Conservation (phyloP, 306 rosid genomes). For the Vachellia collinsii region DNA sequence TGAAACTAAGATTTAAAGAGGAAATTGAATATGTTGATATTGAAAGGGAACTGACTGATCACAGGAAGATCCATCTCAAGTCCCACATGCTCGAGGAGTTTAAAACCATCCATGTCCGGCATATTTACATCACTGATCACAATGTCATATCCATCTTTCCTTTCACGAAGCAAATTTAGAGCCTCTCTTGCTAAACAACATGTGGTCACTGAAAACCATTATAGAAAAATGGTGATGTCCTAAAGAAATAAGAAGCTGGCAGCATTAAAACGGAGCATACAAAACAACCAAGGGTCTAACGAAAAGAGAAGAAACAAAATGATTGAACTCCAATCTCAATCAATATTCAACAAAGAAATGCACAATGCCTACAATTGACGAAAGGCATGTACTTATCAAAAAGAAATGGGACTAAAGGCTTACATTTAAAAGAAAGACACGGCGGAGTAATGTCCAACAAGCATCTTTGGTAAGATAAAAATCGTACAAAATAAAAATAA, state of each 20-base stretch:
- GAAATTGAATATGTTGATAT: constrained; percentile 27
- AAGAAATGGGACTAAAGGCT: not conserved
- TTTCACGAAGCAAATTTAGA: constrained; percentile 71
- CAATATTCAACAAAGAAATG: not conserved
- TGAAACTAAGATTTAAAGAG: constrained; percentile 28
- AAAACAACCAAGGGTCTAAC: constrained; percentile 15
- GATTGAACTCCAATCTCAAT: not conserved
- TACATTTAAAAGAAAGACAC: not conserved
- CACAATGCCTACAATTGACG: not conserved
- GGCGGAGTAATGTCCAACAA: not conserved
- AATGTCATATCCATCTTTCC: constrained; percentile 81
- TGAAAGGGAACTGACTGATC: constrained; percentile 67
- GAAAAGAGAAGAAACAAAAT: not conserved
- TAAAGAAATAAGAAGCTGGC: constrained; percentile 9
- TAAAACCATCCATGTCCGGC: constrained; percentile 98
- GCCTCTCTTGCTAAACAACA: constrained; percentile 82
- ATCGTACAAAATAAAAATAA: not conserved
- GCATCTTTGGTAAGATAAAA: not conserved
- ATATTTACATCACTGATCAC: constrained; percentile 96
- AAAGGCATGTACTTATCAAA: not conserved
- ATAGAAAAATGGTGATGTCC: constrained; percentile 16
- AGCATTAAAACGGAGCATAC: constrained; percentile 13
- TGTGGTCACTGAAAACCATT: constrained; percentile 68
- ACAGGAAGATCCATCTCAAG: constrained; percentile 99
- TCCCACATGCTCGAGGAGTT: constrained; percentile 93